phyloP scores from a whole-genome alignment of 2,329 filamentous ascomycete species.

The Amylocarpus encephaloides region DNA sequence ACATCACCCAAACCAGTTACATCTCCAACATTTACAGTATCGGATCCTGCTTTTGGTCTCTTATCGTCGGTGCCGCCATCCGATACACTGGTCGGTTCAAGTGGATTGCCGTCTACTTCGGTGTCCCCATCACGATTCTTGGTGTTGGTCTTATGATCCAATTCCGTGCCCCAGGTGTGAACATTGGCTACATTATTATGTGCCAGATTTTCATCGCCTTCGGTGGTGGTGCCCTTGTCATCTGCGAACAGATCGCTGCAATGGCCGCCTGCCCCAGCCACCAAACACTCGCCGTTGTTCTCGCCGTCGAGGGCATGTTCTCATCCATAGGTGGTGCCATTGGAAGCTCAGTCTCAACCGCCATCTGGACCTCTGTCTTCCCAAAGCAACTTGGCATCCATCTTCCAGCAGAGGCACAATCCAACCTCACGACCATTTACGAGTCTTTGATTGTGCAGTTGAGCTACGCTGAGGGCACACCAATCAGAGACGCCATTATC shows the following conservation, averaged over 20 bases:
- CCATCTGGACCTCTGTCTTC: conserved; percentile 58
- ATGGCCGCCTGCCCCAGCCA: conserved; percentile 50
- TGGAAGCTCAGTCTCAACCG: conserved; percentile 52
- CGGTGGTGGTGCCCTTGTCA: conserved; percentile 49
- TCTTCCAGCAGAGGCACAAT: conserved; percentile 38
- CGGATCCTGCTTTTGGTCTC: conserved; percentile 48
- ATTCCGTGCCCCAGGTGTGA: conserved; percentile 46
- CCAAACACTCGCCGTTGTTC: conserved; percentile 54
- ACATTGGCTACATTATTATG: conserved; percentile 49
- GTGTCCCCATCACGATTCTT: conserved; percentile 33
- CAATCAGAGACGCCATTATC: conserved; percentile 43
- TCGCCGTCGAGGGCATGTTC: conserved; percentile 54
- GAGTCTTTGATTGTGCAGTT: conserved; percentile 45
- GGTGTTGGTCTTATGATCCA: conserved; percentile 52
- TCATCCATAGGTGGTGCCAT: conserved; percentile 53
- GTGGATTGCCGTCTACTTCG: conserved; percentile 15
- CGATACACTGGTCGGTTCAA: conserved; percentile 24
- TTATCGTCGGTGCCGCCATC: conserved; percentile 45
- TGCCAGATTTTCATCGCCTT: conserved; percentile 55
- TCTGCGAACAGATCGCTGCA: conserved; percentile 52
- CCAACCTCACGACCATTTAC: conserved; percentile 43
- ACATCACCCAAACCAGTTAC: conserved; percentile 23
- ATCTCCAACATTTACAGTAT: conserved; percentile 40
- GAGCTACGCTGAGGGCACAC: conserved; percentile 41
- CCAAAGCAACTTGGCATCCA: conserved; percentile 9